Percentiles rank a stretch among this genome's conserved stretches.
Conservation (phyloP, 2,329 filamentous ascomycete species). For the Pseudogymnoascus sp. region DNA sequence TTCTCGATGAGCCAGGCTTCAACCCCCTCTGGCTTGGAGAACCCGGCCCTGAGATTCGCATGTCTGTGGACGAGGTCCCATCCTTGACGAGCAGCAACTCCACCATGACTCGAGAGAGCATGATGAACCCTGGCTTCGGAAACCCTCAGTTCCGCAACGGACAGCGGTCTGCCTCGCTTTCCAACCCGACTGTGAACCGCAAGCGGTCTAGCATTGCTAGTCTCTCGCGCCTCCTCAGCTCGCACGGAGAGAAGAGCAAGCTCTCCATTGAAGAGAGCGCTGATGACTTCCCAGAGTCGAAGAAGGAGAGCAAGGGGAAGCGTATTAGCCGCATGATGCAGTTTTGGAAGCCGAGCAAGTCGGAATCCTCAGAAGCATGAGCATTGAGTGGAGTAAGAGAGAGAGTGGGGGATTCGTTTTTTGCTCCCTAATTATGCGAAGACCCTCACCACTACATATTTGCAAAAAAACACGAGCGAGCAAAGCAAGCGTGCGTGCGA, state of each 20-base stretch:
- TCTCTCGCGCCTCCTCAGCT: constrained; percentile 68
- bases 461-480: not conserved
- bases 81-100: constrained; percentile 71
- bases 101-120: constrained; percentile 64
- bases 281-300: constrained; percentile 49
- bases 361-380: not conserved
- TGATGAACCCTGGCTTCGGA: constrained; percentile 27
- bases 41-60: constrained; percentile 62
- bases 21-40: constrained; percentile 67
- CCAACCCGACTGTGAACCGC: constrained; percentile 55
- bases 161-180: constrained; percentile 56
- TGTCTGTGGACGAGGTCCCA: constrained; percentile 67
- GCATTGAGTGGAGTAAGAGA: not conserved
- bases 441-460: not conserved
- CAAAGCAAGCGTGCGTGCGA: constrained; percentile 6
- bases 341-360: constrained; percentile 55
- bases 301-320: constrained; percentile 59
- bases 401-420: constrained; percentile 1
- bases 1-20: constrained; percentile 63
- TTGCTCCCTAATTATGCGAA: constrained; percentile 9
- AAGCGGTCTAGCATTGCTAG: constrained; percentile 71
- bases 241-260: constrained; percentile 68
- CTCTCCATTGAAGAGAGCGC: constrained; percentile 57
- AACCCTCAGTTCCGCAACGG: constrained; percentile 45
- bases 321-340: constrained; percentile 68